A percentile compares a stretch with the other conserved stretches of the same genome.
Conservation (phyloP, 192 early-diverging fungal species). For the Backusella westeae region DNA sequence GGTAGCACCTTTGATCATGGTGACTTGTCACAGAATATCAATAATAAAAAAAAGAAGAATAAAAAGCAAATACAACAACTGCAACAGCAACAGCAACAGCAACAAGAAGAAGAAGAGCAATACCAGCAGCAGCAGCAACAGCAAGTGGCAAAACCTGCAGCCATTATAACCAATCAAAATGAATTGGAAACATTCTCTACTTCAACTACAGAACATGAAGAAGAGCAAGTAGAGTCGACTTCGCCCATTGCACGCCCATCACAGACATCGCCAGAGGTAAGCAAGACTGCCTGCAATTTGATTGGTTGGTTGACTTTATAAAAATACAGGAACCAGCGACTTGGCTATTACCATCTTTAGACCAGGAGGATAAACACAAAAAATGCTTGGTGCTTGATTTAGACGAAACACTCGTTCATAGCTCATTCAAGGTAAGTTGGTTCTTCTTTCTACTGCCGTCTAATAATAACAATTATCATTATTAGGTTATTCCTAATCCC, state of each 20-base stretch:
- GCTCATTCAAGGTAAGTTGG: constrained; percentile 77
- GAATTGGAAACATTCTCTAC: background rate
- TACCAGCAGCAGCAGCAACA: background rate
- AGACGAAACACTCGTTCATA: constrained; percentile 97
- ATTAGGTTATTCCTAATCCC: constrained; percentile 60
- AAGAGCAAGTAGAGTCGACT: background rate
- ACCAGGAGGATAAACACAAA: constrained; percentile 58
- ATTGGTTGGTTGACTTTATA: background rate
- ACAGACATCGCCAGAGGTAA: constrained; percentile 4
- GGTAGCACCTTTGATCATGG: background rate
- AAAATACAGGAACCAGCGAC: background rate
- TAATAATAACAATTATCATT: background rate
- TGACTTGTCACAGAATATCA: background rate
- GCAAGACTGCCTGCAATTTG: background rate
- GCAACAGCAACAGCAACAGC: background rate
- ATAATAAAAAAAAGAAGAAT: background rate
- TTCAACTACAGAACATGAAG: background rate
- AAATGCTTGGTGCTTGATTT: constrained; percentile 98
- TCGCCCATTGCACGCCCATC: background rate
- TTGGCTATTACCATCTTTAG: constrained; percentile 63
- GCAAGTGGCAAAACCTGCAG: background rate
- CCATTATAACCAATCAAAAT: background rate
- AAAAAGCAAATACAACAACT: background rate
- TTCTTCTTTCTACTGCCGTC: background rate
- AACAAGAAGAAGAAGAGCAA: background rate